Percentiles rank a stretch among this genome's conserved stretches.
Evolutionary conservation across 164 flowering plant genomes (phyloP).

Genomic region (Dillenia suffruticosa): DNA sequence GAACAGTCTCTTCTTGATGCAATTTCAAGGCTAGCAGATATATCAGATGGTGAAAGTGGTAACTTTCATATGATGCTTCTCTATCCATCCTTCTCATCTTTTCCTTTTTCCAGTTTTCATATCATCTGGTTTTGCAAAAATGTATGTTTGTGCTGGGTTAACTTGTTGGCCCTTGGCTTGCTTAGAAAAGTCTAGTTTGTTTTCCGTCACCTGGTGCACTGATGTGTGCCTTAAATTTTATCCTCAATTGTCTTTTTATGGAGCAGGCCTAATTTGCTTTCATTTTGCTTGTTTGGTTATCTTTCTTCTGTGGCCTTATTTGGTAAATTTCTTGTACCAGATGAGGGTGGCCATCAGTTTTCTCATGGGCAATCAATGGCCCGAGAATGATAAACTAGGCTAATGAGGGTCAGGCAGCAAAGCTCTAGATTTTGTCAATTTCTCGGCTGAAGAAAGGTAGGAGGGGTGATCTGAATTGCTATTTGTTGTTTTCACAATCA

Average conservation of each 20-base stretch:
- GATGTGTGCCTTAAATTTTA: neutral
- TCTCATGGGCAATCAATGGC: constrained; percentile 36
- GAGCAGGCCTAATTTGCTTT: neutral
- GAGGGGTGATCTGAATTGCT: constrained; percentile 4
- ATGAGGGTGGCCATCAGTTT: constrained; percentile 33
- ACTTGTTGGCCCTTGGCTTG: too few relatives aligned
- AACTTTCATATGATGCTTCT: constrained; percentile 8
- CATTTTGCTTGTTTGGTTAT: neutral
- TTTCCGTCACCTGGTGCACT: too few relatives aligned
- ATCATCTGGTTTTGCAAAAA: constrained; percentile 1
- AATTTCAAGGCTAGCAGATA: constrained; percentile 72
- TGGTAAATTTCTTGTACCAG: constrained; percentile 16
- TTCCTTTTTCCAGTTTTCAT: neutral
- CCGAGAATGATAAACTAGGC: constrained; percentile 24
- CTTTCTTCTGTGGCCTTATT: neutral
- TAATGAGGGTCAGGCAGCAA: constrained; percentile 15
- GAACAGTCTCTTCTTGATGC: constrained; percentile 81
- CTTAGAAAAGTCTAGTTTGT: too few relatives aligned
- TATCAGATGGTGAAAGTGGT: constrained; percentile 87
- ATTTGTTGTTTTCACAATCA: constrained; percentile 14
- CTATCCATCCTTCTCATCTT: constrained; percentile 1
- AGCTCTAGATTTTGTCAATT: constrained; percentile 1
- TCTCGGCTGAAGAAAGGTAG: constrained; percentile 12
- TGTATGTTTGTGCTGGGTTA: neutral
- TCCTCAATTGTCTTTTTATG: neutral